These are phyloP conservation scores for Aspergillus piperis DNA, from an alignment of 2,329 filamentous ascomycete species.

Conservation along the genomic window DNA sequence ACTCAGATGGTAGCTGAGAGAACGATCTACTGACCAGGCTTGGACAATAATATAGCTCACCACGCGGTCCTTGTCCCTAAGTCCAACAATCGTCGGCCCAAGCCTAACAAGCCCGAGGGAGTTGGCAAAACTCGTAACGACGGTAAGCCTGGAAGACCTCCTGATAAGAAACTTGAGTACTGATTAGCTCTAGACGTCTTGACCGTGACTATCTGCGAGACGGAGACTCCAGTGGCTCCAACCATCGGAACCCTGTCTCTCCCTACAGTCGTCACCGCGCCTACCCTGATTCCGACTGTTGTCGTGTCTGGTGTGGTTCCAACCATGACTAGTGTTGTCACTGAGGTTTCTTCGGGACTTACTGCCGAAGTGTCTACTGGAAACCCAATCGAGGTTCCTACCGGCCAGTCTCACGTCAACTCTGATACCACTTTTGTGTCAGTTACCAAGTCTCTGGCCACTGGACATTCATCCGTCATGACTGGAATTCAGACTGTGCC, in stretches of 20 bases:
- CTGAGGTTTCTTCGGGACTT: not conserved
- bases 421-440: not conserved
- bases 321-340: conserved; percentile 1
- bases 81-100: no score
- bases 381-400: not conserved
- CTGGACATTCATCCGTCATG: not conserved
- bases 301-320: not conserved
- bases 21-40: not conserved
- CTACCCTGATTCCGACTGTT: not conserved
- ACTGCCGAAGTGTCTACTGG: not conserved
- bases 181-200: conserved; percentile 9
- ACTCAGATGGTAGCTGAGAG: not conserved
- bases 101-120: no score
- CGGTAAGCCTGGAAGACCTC: not conserved
- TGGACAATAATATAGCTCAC: not conserved
- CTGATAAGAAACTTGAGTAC: not conserved
- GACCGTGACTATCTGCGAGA: conserved; percentile 25
- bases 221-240: not conserved
- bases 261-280: conserved; percentile 4
- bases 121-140: no score
- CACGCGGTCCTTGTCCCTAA: not conserved
- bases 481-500: not conserved
- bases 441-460: not conserved
- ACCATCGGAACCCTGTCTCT: not conserved
- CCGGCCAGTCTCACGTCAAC: not conserved